Base-by-base conservation (phyloP, 257 asterid genomes). In the Galeopsis tetrahit region DNA sequence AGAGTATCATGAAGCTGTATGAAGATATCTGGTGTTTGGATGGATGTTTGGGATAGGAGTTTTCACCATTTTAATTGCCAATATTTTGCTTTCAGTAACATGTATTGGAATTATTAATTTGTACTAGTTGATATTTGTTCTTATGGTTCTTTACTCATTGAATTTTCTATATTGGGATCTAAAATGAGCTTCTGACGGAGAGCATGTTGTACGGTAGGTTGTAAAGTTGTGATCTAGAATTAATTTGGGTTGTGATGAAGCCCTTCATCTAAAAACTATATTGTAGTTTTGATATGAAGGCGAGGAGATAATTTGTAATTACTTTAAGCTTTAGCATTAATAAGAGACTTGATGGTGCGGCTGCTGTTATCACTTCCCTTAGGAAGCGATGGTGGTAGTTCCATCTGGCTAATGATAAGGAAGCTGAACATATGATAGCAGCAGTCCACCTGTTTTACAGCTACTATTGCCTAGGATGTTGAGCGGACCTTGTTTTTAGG, bases 181-280 rank as follows among this genome's bases (percentile, higher is more conserved):
- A 3, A 34, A 39, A 11, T 46, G 34, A 21, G 9, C 35, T 63
- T 21, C 62, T 39, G 2, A 15, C 42, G 4, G 58, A 72, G 39
- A 17, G 36, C 38, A 40, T 53, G 71, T 38, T 52, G 52, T 44
- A 17, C 61, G 69, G 39, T 71, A 61, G 76, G 68, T 35, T 61
- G 69, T 70, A 5, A 48, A n/a, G 28, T 11, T 49, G 56, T 49
- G 10, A 31, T 38, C 44, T 66, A 2, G 57, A 65, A 46, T 34
- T 11, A 17, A 48, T 63, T 36, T 49, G 65, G 48, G 13, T n/a
- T 39, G 44, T 46, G 52, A 56, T 46, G 39, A 55, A 42, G 58
- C 61, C 40, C 64, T 56, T 66, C 48, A 43, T 58, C 14, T 52
- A 43, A 2, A 48, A 42, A 57, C 33, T 67, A 59, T 34, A 64